phyloP scores from a whole-genome alignment of 305 asterid genomes.

The Ilex paraguariensis region DNA sequence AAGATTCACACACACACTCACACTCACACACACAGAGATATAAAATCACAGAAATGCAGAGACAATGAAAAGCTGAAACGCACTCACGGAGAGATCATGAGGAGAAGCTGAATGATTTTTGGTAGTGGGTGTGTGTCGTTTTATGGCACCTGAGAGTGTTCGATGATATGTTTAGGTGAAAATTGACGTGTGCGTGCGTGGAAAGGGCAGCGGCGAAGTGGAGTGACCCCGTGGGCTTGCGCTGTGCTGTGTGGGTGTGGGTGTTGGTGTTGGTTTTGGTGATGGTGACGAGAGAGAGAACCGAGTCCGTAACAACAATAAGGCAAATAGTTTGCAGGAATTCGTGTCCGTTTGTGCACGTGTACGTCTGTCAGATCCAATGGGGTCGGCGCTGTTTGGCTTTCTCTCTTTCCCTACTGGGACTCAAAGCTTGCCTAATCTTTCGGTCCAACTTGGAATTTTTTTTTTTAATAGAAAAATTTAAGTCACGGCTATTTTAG shows the following conservation, averaged over 20 bases:
- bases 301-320: background rate
- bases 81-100: conserved; percentile 24
- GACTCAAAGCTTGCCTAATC: too few relatives aligned
- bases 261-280: background rate
- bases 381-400: too few relatives aligned
- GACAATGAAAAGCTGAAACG: background rate
- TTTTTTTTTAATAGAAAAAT: too few relatives aligned
- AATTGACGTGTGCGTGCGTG: too few relatives aligned
- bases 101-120: background rate
- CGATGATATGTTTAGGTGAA: too few relatives aligned
- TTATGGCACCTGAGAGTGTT: background rate
- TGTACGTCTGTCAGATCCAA: background rate
- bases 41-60: background rate
- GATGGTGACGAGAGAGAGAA: background rate
- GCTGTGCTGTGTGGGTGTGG: background rate
- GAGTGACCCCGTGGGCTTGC: background rate
- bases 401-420: too few relatives aligned
- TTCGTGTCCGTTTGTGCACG: conserved; percentile 10
- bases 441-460: too few relatives aligned
- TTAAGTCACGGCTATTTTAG: too few relatives aligned
- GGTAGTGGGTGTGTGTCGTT: background rate
- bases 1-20: too few relatives aligned
- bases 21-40: background rate
- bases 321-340: background rate
- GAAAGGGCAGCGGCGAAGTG: too few relatives aligned